A percentile compares a stretch with the other conserved stretches of the same genome.
Conservation (phyloP, 1,139 yeast species). For the Candida labiduridarum region DNA sequence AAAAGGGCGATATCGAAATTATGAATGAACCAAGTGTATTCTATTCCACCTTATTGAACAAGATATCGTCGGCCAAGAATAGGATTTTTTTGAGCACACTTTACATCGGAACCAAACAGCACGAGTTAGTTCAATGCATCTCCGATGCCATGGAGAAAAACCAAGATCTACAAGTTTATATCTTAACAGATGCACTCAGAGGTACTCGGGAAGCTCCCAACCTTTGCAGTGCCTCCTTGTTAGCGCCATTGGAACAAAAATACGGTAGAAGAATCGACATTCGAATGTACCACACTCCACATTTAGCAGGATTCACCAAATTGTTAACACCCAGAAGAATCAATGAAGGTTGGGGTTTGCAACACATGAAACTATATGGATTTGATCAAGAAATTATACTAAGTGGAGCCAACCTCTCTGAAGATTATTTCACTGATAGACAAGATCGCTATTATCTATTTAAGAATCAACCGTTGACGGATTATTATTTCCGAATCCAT, state of each 20-base stretch:
- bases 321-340: conserved; percentile 74
- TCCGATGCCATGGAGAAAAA: conserved; percentile 60
- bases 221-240: conserved; percentile 72
- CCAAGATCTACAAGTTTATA: conserved; percentile 63
- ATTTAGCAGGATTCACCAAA: conserved; percentile 68
- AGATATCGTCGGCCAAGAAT: conserved; percentile 54
- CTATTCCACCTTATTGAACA: conserved; percentile 59
- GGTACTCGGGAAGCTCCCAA: conserved; percentile 93
- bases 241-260: conserved; percentile 66
- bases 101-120: conserved; percentile 82
- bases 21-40: conserved; percentile 69
- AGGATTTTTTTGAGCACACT: conserved; percentile 82
- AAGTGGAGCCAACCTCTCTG: conserved; percentile 88
- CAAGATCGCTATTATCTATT: conserved; percentile 91
- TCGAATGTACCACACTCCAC: conserved; percentile 89
- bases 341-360: conserved; percentile 91
- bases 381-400: conserved; percentile 87
- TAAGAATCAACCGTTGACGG: conserved; percentile 55
- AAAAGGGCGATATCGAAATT: conserved; percentile 63
- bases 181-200: conserved; percentile 84
- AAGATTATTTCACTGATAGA: conserved; percentile 92
- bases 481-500: conserved; percentile 75
- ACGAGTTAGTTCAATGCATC: conserved; percentile 67
- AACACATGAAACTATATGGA: conserved; percentile 97
- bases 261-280: conserved; percentile 76